These are phyloP conservation scores for Yarrowia sp. DNA, from an alignment of 805 yeast genomes.

Conservation along the genomic window DNA sequence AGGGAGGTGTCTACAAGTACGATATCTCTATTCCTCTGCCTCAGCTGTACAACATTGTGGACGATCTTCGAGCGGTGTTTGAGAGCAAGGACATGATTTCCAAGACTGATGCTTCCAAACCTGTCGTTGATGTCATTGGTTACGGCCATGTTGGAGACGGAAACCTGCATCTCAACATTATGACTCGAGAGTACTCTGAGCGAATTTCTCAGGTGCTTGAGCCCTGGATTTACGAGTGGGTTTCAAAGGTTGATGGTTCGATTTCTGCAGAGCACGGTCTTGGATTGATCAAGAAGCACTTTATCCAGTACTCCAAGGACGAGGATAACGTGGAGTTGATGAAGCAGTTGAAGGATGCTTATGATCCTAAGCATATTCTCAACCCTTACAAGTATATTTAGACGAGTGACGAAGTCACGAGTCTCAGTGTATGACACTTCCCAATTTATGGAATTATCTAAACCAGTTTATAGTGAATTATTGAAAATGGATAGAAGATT, in stretches of 20 bases:
- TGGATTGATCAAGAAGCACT: conserved; percentile 94
- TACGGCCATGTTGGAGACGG: conserved; percentile 99
- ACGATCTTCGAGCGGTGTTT: conserved; percentile 66
- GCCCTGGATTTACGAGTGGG: conserved; percentile 95
- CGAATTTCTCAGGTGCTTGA: conserved; percentile 78
- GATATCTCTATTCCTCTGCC: conserved; percentile 89
- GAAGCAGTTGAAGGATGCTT: conserved; percentile 72
- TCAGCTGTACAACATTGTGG: conserved; percentile 78
- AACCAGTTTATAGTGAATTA: too few relatives aligned
- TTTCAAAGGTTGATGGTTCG: conserved; percentile 63
- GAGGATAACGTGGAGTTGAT: conserved; percentile 69
- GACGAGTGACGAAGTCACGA: too few relatives aligned
- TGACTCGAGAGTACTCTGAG: conserved; percentile 78
- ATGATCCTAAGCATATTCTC: conserved; percentile 87
- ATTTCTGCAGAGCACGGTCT: conserved; percentile 97
- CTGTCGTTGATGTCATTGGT: conserved; percentile 88
- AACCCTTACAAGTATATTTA: conserved; percentile 91
- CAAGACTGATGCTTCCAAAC: conserved; percentile 54
- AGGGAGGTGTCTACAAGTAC: conserved; percentile 95
- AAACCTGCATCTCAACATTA: conserved; percentile 88
- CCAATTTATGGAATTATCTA: too few relatives aligned
- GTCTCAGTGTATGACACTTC: too few relatives aligned
- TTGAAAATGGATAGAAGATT: too few relatives aligned
- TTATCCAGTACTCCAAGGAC: conserved; percentile 79
- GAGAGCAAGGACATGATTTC: conserved; percentile 57